These are phyloP conservation scores for Pseudocercospora crystallina DNA, from an alignment of 2,329 filamentous ascomycete genomes.

Conservation along the genomic window DNA sequence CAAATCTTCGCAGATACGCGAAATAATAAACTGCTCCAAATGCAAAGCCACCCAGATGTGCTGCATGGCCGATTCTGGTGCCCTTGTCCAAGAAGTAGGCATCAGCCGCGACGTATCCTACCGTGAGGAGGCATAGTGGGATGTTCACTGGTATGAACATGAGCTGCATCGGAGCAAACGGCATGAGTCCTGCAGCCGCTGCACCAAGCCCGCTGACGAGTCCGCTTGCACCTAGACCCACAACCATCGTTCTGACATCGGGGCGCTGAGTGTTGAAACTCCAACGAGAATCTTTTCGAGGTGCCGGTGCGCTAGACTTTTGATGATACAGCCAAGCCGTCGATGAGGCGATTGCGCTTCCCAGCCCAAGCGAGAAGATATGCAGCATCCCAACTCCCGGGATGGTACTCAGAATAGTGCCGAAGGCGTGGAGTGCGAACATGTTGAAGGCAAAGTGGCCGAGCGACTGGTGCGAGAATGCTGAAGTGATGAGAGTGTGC, in stretches of 20 bases:
- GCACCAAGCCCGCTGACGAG: slow-evolving; percentile 42
- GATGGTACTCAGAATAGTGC: slow-evolving; percentile 32
- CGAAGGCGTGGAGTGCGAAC: slow-evolving; percentile 41
- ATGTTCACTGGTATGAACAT: slow-evolving; percentile 40
- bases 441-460: slow-evolving; percentile 45
- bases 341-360: slow-evolving; percentile 28
- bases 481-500: slow-evolving; percentile 41
- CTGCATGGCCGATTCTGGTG: slow-evolving; percentile 40
- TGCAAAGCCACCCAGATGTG: slow-evolving; percentile 46
- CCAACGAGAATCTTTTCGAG: no score
- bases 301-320: background rate
- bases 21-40: slow-evolving; percentile 40
- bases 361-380: slow-evolving; percentile 26
- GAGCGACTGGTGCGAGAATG: slow-evolving; percentile 40
- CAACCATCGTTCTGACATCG: background rate
- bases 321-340: slow-evolving; percentile 25
- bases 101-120: slow-evolving; percentile 40
- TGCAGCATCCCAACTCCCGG: slow-evolving; percentile 32
- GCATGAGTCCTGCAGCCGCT: slow-evolving; percentile 41
- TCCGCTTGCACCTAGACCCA: slow-evolving; percentile 42
- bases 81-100: slow-evolving; percentile 38
- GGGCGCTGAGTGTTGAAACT: background rate
- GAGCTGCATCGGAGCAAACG: slow-evolving; percentile 34
- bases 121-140: slow-evolving; percentile 41
- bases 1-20: slow-evolving; percentile 26